Evolutionary conservation across 192 early-diverging fungal species (phyloP).

Genomic region (Funneliformis geosporum): DNA sequence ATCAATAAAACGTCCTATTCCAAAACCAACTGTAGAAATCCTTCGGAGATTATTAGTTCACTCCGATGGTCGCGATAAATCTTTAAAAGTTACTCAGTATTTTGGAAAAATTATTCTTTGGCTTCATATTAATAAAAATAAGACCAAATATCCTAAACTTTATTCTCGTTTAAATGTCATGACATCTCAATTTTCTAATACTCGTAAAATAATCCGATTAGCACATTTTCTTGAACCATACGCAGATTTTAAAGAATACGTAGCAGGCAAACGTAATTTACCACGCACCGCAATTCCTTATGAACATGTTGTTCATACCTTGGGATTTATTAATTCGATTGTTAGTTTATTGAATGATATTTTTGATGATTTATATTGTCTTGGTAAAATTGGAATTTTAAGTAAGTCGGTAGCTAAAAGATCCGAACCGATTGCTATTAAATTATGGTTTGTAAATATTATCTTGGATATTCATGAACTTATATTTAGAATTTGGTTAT

Average conservation of each 20-base stretch:
- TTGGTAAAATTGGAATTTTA: slow-evolving; percentile 69
- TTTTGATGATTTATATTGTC: slow-evolving; percentile 73
- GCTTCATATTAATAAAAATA: slow-evolving; percentile 37
- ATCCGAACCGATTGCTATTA: slow-evolving; percentile 62
- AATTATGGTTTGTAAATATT: slow-evolving; percentile 72
- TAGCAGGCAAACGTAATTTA: slow-evolving; percentile 1
- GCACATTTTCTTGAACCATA: slow-evolving; percentile 69
- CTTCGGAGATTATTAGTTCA: slow-evolving; percentile 40
- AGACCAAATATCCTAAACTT: slow-evolving; percentile 10
- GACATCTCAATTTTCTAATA: slow-evolving; percentile 71
- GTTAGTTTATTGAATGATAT: slow-evolving; percentile 68
- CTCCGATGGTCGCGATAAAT: slow-evolving; percentile 85
- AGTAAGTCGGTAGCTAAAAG: slow-evolving; percentile 50
- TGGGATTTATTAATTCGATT: slow-evolving; percentile 47
- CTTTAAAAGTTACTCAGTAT: slow-evolving; percentile 79
- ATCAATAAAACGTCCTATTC: background rate
- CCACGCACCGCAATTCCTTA: background rate
- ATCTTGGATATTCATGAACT: slow-evolving; percentile 65
- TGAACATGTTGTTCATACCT: slow-evolving; percentile 1
- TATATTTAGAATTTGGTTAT: slow-evolving; percentile 38
- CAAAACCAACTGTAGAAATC: background rate
- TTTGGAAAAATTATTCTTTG: slow-evolving; percentile 70
- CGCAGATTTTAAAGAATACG: slow-evolving; percentile 47
- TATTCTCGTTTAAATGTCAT: slow-evolving; percentile 43
- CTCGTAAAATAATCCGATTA: slow-evolving; percentile 75